These are phyloP conservation scores for Mollisia scopiformis DNA, from an alignment of 2,329 filamentous ascomycete species.

Conservation along the genomic window DNA sequence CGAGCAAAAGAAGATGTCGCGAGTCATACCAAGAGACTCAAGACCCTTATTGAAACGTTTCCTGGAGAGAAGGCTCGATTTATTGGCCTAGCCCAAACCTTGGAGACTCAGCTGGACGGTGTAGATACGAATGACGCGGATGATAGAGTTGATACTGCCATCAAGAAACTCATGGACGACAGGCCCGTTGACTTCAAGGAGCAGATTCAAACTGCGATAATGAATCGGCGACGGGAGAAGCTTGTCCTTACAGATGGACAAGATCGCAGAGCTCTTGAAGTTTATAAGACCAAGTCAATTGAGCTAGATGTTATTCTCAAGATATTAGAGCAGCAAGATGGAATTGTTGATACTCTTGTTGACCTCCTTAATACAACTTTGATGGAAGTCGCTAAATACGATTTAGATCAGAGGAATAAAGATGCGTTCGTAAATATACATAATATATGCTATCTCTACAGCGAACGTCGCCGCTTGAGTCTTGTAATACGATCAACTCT, in stretches of 20 bases:
- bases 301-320: not conserved
- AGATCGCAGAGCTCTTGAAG: not conserved
- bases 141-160: not conserved
- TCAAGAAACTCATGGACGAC: not conserved
- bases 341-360: not conserved
- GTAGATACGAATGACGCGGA: not conserved
- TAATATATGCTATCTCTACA: not conserved
- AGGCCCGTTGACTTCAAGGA: not conserved
- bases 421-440: not conserved
- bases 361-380: not conserved
- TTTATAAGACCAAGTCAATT: not conserved
- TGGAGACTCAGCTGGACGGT: not conserved
- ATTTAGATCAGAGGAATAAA: not conserved
- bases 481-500: not conserved
- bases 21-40: not conserved
- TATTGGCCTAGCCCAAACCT: no score
- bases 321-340: not conserved
- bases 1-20: not conserved
- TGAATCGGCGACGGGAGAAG: not conserved
- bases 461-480: not conserved
- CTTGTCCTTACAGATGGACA: not conserved
- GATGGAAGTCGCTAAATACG: not conserved
- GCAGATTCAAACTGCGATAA: not conserved
- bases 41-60: not conserved
- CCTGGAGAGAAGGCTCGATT: not conserved